These are phyloP conservation scores for Thinopyrum elongatum DNA, from an alignment of 176 grass and related monocot genomes.

Conservation along the genomic window DNA sequence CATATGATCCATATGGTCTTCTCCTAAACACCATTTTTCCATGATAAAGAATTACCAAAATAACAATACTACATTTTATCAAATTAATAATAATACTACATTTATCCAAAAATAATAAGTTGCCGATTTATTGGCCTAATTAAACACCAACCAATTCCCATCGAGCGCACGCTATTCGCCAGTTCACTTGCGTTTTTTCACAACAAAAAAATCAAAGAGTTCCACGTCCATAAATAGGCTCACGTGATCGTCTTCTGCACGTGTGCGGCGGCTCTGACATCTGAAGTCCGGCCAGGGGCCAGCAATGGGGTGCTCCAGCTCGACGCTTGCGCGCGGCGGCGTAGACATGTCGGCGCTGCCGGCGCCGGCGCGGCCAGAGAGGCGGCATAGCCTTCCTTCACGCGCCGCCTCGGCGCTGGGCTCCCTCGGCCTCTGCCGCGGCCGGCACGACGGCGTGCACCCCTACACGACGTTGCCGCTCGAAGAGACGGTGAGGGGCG, in stretches of 20 bases:
- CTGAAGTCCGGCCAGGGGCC: not conserved
- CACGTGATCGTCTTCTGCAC: not conserved
- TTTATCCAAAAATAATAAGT: too few species aligned
- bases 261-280: not conserved
- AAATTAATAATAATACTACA: not conserved
- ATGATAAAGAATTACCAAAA: not conserved
- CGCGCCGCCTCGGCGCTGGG: conserved; percentile 41
- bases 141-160: conserved; percentile 6
- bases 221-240: not conserved
- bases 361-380: not conserved
- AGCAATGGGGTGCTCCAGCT: conserved; percentile 79
- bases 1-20: not conserved
- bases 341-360: not conserved
- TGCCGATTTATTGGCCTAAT: not conserved
- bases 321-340: conserved; percentile 35
- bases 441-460: not conserved
- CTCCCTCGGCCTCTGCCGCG: conserved; percentile 43
- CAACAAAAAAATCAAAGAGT: not conserved
- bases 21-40: not conserved
- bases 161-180: not conserved
- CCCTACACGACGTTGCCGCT: conserved; percentile 7
- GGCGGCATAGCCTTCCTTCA: not conserved
- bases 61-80: not conserved
- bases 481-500: not conserved
- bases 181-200: conserved; percentile 23